Conservation (phyloP, 2,329 filamentous ascomycete species). For the Xylaria sp. region DNA sequence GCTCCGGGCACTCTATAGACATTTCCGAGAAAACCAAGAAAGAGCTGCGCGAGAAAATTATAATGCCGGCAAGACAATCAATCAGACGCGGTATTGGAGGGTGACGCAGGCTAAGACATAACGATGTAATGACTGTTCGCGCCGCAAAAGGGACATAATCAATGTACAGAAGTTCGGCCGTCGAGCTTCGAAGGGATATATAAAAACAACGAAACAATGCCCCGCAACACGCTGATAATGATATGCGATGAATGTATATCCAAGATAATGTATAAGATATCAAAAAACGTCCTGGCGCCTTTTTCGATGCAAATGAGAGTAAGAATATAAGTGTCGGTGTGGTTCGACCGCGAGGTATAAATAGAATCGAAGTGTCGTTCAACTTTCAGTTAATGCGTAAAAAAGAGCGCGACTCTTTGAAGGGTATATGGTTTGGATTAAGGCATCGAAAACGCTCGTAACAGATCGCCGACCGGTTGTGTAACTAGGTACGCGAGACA, state of each 20-base stretch:
- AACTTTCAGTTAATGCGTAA: background rate
- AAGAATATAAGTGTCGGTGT: constrained; percentile 29
- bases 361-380: constrained; percentile 6
- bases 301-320: constrained; percentile 45
- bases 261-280: constrained; percentile 20
- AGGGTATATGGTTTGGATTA: constrained; percentile 5
- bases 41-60: background rate
- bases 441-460: constrained; percentile 17
- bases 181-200: constrained; percentile 9
- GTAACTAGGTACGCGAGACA: background rate
- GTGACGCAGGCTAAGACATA: background rate
- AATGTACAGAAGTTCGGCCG: constrained; percentile 32
- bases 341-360: constrained; percentile 8
- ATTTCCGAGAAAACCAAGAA: background rate
- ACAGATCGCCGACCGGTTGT: constrained; percentile 17
- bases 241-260: constrained; percentile 29
- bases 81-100: background rate
- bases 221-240: constrained; percentile 29
- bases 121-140: background rate
- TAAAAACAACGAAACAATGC: constrained; percentile 20
- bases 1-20: constrained; percentile 34
- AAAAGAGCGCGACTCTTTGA: too few species aligned
- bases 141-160: constrained; percentile 12
- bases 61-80: constrained; percentile 5
- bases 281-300: constrained; percentile 34